A percentile compares a stretch with the other conserved stretches of the same genome.
phyloP scores from a whole-genome alignment of 306 rosid genomes.

The Rubus idaeus region DNA sequence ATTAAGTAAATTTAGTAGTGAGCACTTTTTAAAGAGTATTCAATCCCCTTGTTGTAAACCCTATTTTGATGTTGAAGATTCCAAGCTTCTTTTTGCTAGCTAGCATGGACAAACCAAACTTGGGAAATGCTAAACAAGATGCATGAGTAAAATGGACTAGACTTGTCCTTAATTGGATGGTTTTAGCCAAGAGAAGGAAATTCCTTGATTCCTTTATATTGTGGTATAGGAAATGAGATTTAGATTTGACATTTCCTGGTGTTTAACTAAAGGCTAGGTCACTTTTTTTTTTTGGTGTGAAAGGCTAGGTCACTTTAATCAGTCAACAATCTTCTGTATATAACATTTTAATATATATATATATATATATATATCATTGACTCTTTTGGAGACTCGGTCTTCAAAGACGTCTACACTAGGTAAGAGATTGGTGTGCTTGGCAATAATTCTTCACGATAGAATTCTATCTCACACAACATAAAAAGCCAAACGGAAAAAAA shows the following conservation, averaged over 20 bases:
- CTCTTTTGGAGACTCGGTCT: constrained; percentile 23
- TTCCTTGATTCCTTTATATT: background rate
- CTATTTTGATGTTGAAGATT: background rate
- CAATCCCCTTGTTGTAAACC: background rate
- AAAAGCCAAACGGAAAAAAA: background rate
- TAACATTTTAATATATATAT: background rate
- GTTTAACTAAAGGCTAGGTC: background rate
- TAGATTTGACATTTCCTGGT: background rate
- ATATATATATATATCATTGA: background rate
- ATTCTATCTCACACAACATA: constrained; percentile 7
- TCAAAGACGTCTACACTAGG: constrained; percentile 3
- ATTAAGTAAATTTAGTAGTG: background rate
- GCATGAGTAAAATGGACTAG: background rate
- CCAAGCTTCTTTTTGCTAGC: constrained; percentile 3
- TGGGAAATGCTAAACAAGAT: background rate
- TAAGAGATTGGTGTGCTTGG: constrained; percentile 21
- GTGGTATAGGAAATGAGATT: background rate
- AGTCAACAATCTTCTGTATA: background rate
- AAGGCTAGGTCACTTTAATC: background rate
- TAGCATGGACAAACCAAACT: background rate
- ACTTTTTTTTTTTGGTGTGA: no score
- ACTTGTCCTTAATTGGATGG: background rate
- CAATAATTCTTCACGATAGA: constrained; percentile 13
- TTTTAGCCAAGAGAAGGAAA: background rate
- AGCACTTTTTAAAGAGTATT: background rate